Base-by-base conservation (phyloP, 306 rosid species). In the Dalbergia oliveri region DNA sequence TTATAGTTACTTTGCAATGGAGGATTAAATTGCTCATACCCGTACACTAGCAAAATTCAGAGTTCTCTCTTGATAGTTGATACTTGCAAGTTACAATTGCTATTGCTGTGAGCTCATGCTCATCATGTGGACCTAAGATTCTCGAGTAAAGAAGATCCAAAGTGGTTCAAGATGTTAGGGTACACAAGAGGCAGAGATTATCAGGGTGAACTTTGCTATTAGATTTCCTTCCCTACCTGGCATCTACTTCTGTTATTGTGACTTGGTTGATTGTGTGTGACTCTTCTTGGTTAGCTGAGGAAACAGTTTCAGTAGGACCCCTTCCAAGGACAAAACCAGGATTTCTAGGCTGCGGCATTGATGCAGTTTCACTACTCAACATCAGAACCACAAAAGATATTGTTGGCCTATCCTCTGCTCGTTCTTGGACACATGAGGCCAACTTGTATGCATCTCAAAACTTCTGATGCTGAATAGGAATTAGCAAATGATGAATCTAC, bases 321-420 rank as follows among this genome's bases (percentile, higher is more conserved):
- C 60, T 85, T 56, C 84, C 83, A 1, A 88, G 78, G 76, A 88
- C 84, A 79, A 86, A 91, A 5, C 97, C 92, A 0, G 92, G 97
- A 69, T 72, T 81, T 64, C 72, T 89, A 4, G 97, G 97, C 54
- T 89, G 85, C 11, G 86, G 81, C 86, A 89, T 53, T 62, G 82
- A n/a, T 73, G 92, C 81, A 57, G 53, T 86, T 77, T 89, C 90
- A 62, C 90, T 89, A 35, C 82, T 79, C 77, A 91, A 34, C 96
- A 87, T 89, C 80, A 82, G 78, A 45, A 19, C 87, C 60, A 87
- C 95, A 21, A 85, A 67, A 4, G 87, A 78, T 81, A 85, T 81
- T 26, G 67, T 77, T 9, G 88, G 88, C 16, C 86, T 77, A 64
- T 85, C 86, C 72, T 84, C 80, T 53, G 81, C 75, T 9, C 76